Percentiles rank a stretch among this genome's conserved stretches.
Evolutionary conservation across 306 rosid genomes (phyloP).

Genomic region (Albizia julibrissin): DNA sequence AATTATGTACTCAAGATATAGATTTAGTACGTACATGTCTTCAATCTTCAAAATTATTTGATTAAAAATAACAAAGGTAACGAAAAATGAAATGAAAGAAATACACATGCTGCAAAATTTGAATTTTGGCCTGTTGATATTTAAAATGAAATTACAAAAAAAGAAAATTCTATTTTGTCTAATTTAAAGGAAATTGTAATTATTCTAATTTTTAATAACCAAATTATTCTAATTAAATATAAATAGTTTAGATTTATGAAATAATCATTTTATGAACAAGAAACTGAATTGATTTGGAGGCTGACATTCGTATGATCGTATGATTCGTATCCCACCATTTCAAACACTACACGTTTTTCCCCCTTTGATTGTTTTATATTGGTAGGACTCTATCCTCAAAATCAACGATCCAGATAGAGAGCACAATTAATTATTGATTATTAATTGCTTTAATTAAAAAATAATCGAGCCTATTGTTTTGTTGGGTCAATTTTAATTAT

Average conservation of each 20-base stretch:
- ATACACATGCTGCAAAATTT: too few species aligned
- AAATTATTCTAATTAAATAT: not conserved
- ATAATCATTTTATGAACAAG: not conserved
- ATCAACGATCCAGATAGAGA: constrained; percentile 22
- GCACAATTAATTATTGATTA: not conserved
- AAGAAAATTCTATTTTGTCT: too few species aligned
- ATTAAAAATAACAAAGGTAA: not conserved
- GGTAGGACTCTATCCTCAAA: constrained; percentile 12
- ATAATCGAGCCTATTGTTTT: not conserved
- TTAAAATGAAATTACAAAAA: too few species aligned
- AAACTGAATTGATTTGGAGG: not conserved
- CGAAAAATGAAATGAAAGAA: not conserved
- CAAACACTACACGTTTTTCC: too few species aligned
- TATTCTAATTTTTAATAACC: too few species aligned
- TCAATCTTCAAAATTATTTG: not conserved
- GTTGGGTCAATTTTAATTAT: constrained; percentile 5
- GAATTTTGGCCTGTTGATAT: too few species aligned
- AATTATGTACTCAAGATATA: not conserved
- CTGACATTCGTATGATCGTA: too few species aligned
- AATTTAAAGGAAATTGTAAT: too few species aligned
- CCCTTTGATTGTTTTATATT: not conserved
- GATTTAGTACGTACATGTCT: not conserved
- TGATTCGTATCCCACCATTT: too few species aligned
- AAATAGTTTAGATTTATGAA: not conserved
- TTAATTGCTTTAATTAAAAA: not conserved